phyloP scores from a whole-genome alignment of 169 alveolate species.

The Plasmodium ovale region DNA sequence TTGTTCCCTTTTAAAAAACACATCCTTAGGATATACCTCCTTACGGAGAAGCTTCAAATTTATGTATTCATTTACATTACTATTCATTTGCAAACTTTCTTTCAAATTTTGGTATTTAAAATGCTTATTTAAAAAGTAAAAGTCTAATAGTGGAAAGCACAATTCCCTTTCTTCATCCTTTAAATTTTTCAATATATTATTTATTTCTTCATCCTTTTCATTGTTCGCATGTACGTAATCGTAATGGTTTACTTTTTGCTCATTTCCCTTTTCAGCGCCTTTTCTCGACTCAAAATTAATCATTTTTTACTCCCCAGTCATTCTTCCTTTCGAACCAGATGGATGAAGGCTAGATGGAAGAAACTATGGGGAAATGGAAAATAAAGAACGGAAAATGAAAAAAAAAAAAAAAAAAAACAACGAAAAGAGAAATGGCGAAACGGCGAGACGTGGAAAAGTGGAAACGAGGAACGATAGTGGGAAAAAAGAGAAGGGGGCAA shows the following conservation, averaged over 20 bases:
- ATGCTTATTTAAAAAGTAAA: slow-evolving; percentile 52
- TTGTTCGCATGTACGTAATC: slow-evolving; percentile 7
- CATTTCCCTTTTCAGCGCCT: slow-evolving; percentile 38
- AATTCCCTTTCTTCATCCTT: slow-evolving; percentile 59
- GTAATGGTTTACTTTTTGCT: slow-evolving; percentile 13
- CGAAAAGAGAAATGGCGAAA: too few relatives aligned
- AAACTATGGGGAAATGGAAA: neutral
- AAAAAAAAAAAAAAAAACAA: slow-evolving; percentile 7
- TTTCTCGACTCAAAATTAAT: slow-evolving; percentile 29
- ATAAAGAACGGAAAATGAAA: slow-evolving; percentile 1
- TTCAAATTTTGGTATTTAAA: slow-evolving; percentile 57
- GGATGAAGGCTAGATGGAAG: neutral
- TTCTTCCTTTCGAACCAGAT: neutral
- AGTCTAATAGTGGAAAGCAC: slow-evolving; percentile 64
- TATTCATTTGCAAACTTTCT: slow-evolving; percentile 41
- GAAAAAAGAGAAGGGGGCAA: too few relatives aligned
- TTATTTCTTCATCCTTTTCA: slow-evolving; percentile 46
- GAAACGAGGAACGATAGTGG: too few relatives aligned
- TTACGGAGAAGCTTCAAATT: slow-evolving; percentile 39
- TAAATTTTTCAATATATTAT: slow-evolving; percentile 51
- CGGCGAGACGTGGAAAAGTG: too few relatives aligned
- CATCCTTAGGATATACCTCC: slow-evolving; percentile 52
- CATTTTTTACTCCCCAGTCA: slow-evolving; percentile 53
- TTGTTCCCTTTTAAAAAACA: slow-evolving; percentile 26
- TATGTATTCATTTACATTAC: slow-evolving; percentile 62